Percentiles rank a stretch among this genome's conserved stretches.
Conservation (phyloP, 176 grass and related monocot genomes). For the Carex cristatella region DNA sequence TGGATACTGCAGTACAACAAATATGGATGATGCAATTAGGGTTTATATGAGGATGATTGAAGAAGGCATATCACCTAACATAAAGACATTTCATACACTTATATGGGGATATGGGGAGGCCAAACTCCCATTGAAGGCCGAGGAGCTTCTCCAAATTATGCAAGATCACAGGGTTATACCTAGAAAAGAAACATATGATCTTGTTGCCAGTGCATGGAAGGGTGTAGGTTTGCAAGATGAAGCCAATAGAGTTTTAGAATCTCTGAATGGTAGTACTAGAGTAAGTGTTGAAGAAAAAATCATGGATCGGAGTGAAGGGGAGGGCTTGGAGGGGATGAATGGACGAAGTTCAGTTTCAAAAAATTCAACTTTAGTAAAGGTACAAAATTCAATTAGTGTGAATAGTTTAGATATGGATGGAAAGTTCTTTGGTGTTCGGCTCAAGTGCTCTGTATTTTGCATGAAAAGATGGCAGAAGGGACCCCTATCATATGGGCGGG, state of each 20-base stretch:
- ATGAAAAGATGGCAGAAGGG: slow-evolving; percentile 37
- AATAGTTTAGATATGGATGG: slow-evolving; percentile 6
- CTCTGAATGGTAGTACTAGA: slow-evolving; percentile 9
- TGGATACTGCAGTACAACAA: slow-evolving; percentile 67
- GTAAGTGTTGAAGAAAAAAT: neutral
- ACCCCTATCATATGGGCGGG: slow-evolving; percentile 23
- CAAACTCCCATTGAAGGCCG: slow-evolving; percentile 78
- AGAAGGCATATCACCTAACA: slow-evolving; percentile 59
- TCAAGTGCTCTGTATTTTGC: slow-evolving; percentile 36
- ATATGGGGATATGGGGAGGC: slow-evolving; percentile 90
- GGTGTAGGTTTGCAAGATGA: slow-evolving; percentile 60
- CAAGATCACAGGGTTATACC: slow-evolving; percentile 46
- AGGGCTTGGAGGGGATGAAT: slow-evolving; percentile 19
- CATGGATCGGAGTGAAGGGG: slow-evolving; percentile 14
- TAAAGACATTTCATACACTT: slow-evolving; percentile 91
- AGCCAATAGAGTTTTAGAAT: slow-evolving; percentile 26
- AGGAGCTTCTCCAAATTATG: slow-evolving; percentile 72
- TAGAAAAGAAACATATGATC: slow-evolving; percentile 51
- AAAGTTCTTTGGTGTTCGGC: slow-evolving; percentile 22
- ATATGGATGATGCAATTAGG: slow-evolving; percentile 74
- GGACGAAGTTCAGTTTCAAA: slow-evolving; percentile 17
- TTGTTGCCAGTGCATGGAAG: slow-evolving; percentile 72
- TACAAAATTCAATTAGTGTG: slow-evolving; percentile 28
- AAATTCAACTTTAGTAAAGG: slow-evolving; percentile 35
- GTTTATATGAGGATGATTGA: slow-evolving; percentile 69